phyloP scores from a whole-genome alignment of 2,329 filamentous ascomycete genomes.

The Coniella lustricola region DNA sequence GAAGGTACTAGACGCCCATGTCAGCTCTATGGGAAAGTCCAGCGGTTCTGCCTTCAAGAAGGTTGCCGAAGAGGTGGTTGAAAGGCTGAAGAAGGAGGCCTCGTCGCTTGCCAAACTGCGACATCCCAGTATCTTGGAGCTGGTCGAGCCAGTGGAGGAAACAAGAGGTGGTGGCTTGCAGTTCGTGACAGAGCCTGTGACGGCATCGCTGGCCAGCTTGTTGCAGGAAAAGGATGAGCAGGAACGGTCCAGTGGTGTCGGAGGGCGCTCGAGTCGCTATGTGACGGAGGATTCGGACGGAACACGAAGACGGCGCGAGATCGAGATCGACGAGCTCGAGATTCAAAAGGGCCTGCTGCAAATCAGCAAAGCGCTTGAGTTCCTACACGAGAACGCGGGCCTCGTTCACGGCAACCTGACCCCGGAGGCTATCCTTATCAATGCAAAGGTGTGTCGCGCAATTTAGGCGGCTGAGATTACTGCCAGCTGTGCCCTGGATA shows the following conservation, averaged over 20 bases:
- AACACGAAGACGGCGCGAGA: conserved; percentile 63
- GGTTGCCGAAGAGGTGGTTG: conserved; percentile 80
- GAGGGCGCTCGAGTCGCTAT: conserved; percentile 68
- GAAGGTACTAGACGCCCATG: conserved; percentile 70
- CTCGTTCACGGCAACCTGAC: conserved; percentile 92
- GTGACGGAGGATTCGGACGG: conserved; percentile 75
- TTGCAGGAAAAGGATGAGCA: conserved; percentile 85
- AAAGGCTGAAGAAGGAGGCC: conserved; percentile 86
- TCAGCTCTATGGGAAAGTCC: conserved; percentile 51
- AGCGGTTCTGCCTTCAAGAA: conserved; percentile 67
- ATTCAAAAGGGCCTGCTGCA: conserved; percentile 95
- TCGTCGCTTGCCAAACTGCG: conserved; percentile 79
- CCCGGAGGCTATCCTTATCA: conserved; percentile 87
- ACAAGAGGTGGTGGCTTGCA: conserved; percentile 85
- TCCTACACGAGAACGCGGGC: conserved; percentile 89
- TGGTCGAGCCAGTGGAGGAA: conserved; percentile 93
- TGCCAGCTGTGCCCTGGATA: neutral
- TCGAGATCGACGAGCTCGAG: conserved; percentile 94
- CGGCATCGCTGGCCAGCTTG: conserved; percentile 75
- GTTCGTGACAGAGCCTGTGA: conserved; percentile 90
- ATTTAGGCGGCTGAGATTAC: neutral
- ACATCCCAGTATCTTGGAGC: conserved; percentile 85
- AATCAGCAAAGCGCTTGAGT: conserved; percentile 88
- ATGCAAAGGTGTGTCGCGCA: conserved; percentile 63
- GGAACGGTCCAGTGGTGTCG: conserved; percentile 61